Evolutionary conservation across 371 early-diverging fungal species (phyloP), one percentile per base, ranked within the genome.

Genomic region (Nematocida parisii): DNA sequence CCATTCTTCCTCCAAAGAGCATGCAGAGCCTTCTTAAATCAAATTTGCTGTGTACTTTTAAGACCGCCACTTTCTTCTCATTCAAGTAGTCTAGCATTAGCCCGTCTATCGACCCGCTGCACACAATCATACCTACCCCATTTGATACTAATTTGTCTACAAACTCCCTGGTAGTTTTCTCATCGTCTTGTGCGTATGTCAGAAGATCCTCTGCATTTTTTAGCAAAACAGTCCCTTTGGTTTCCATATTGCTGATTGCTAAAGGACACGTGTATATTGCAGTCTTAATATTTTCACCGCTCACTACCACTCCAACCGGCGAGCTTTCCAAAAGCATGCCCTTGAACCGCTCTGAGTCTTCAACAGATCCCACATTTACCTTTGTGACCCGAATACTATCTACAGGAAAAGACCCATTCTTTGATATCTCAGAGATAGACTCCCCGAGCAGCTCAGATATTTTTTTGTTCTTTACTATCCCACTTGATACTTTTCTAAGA

Each of bases 241-340:
- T 96, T 86, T 98, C 98, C 40, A 97, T 95, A 85, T 93, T 91
- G 20, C 92, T 89, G 75, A 95, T 91, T 84, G 96, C 97, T 72
- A 98, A 88, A 11, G 94, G 92, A 86, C 95, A 96, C 52, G 94
- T 92, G 88, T 93, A 98, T 72, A 98, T 91, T 52, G 95, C 97
- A 57, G 95, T 90, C 89, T 94, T 94, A 15, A 82, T 57, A 5
- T 84, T 81, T 33, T 50, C 40, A 7, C 72, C 61, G n/a, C 13
- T 18, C 24, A 56, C 84, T 39, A 89, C 87, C 54, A 87, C 75
- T 24, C 86, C 92, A 87, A 93, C 95, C 24, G 96, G 93, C 73
- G 92, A 91, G 74, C 93, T 91, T 24, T 95, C 93, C 87, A 98
- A 93, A 46, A 98, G 95, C 97, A 98, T 96, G 68, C 98, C 98